Evolutionary conservation across 345 rosid genomes (phyloP), one percentile per base, ranked within the genome.

Genomic region (Melastoma malabathricum): DNA sequence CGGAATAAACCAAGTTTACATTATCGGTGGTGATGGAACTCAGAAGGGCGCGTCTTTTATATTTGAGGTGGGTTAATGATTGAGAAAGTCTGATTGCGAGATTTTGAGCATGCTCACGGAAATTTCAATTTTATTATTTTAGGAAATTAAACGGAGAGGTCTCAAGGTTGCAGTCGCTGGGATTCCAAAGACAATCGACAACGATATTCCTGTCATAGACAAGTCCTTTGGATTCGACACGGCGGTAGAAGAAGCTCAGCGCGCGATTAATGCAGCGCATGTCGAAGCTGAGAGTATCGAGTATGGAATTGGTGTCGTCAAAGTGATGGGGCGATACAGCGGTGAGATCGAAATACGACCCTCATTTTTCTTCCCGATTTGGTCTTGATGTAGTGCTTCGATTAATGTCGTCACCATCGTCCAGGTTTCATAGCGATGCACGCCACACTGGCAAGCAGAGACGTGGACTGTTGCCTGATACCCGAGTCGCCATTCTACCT

Each of bases 21-120:
- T 89, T 49, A 86, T 86, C 14, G 97, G 94, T 8, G 97, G 95
- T 47, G 94, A 89, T 67, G 95, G 95, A 60, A 89, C 95, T 20
- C 97, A 83, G 51, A 75, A 76, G 72, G 97, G 97, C 29, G 94
- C 94, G 50, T 75, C 97, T 16, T 71, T 67, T 20, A 78, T 89
- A 55, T 89, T 64, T 57, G 88, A 89, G 90, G 97, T 86, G 66
- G 55, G 13, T 12, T 27, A 23, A 20, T 51, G 6, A 13, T n/a
- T 57, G 2, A 13, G 17, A 12, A 18, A 13, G n/a, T 25, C 41
- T 0, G 3, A 22, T 18, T 15, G 13, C 22, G 46, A 48, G 46
- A 47, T 17, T 18, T 18, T 38, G 15, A 12, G 15, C n/a, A 38
- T n/a, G 34, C 52, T 59, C 46, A 4, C 31, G 12, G 1, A 17